Evolutionary conservation across 1,139 yeast genomes (phyloP).

Genomic region (Hyphopichia wangnamkhiaoensis): DNA sequence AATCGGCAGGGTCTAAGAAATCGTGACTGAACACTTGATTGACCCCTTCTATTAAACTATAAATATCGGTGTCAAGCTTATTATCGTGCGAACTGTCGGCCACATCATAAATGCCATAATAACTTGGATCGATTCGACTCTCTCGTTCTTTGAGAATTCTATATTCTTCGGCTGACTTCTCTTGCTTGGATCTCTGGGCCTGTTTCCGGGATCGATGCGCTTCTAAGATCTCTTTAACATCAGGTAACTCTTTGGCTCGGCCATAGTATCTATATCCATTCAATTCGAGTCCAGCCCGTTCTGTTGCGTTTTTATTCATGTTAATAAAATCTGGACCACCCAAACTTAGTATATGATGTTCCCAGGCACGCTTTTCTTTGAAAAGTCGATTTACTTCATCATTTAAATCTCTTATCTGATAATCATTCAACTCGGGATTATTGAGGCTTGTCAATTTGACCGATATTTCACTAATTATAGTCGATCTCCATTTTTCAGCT

Average conservation of each 20-base stretch:
- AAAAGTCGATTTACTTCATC: slow-evolving; percentile 71
- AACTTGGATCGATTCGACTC: slow-evolving; percentile 20
- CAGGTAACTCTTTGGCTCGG: slow-evolving; percentile 78
- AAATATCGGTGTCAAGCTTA: slow-evolving; percentile 10
- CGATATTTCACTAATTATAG: slow-evolving; percentile 65
- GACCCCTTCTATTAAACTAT: slow-evolving; percentile 14
- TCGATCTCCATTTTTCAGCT: slow-evolving; percentile 78
- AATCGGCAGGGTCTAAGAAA: slow-evolving; percentile 11
- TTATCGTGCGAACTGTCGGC: background rate
- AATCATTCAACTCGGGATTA: slow-evolving; percentile 59
- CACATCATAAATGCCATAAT: slow-evolving; percentile 52
- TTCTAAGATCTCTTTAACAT: slow-evolving; percentile 58
- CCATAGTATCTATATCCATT: slow-evolving; percentile 79
- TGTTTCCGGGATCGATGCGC: slow-evolving; percentile 25
- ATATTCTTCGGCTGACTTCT: slow-evolving; percentile 13
- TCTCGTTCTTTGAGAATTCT: slow-evolving; percentile 19
- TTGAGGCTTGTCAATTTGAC: slow-evolving; percentile 62
- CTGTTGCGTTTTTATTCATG: slow-evolving; percentile 21
- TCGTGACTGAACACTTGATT: slow-evolving; percentile 14
- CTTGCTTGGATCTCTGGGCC: slow-evolving; percentile 14
- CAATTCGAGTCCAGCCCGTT: slow-evolving; percentile 19
- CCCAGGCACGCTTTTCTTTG: slow-evolving; percentile 77
- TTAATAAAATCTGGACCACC: slow-evolving; percentile 69
- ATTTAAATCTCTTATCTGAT: slow-evolving; percentile 70
- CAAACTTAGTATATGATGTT: slow-evolving; percentile 62